Percentiles rank a stretch among this genome's conserved stretches.
Conservation (phyloP, 2,329 filamentous ascomycete species). For the Colletotrichum melonis region DNA sequence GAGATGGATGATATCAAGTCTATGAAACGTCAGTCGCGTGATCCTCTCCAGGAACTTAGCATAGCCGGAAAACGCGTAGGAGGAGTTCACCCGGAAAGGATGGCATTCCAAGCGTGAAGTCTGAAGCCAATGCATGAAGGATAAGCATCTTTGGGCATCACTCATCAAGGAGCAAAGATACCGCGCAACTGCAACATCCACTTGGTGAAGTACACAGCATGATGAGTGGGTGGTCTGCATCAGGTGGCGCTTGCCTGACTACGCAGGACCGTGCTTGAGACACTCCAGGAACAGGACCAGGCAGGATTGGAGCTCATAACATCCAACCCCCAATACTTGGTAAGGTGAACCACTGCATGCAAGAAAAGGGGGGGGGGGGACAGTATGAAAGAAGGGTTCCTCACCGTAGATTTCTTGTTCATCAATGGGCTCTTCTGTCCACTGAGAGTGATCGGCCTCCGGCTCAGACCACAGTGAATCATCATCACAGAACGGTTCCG, state of each 20-base stretch:
- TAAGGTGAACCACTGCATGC: neutral
- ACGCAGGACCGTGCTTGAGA: neutral
- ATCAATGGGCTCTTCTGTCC: slow-evolving; percentile 85
- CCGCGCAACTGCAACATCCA: slow-evolving; percentile 10
- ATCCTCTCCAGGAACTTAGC: slow-evolving; percentile 30
- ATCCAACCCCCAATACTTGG: neutral
- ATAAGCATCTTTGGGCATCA: neutral
- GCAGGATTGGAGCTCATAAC: neutral
- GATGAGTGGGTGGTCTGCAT: neutral
- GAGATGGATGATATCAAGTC: slow-evolving; percentile 95
- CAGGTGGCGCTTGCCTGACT: slow-evolving; percentile 6
- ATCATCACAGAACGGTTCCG: slow-evolving; percentile 51
- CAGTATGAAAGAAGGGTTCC: slow-evolving; percentile 35
- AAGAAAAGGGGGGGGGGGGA: neutral
- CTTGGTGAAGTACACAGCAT: neutral
- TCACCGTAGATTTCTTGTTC: slow-evolving; percentile 96
- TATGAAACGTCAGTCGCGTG: slow-evolving; percentile 54
- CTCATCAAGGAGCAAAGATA: neutral
- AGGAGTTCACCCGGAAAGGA: neutral
- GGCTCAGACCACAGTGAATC: slow-evolving; percentile 49
- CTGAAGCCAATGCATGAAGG: neutral
- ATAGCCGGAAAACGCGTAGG: slow-evolving; percentile 1
- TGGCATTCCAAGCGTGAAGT: neutral
- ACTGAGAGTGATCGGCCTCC: slow-evolving; percentile 64
- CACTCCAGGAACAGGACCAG: neutral